Evolutionary conservation across 352 stramenopile genomes (phyloP).

Genomic region (Pythium aphanidermatum): DNA sequence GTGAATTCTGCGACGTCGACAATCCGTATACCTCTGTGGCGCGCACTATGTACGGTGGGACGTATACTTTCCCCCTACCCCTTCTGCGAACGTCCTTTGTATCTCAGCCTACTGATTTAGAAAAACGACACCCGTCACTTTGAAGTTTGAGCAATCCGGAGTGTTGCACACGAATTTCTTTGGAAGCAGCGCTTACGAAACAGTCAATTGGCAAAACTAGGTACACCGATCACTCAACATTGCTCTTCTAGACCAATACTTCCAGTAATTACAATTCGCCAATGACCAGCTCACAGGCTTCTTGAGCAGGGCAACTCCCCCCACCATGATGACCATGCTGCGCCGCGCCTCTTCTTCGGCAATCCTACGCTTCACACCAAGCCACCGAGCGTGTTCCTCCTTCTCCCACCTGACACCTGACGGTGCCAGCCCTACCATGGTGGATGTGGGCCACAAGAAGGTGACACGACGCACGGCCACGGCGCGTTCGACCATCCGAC

Average conservation of each 20-base stretch:
- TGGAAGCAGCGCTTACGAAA: too few species aligned
- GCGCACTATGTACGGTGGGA: too few species aligned
- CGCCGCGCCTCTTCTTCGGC: too few species aligned
- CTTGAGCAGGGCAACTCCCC: not conserved
- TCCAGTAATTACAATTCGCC: too few species aligned
- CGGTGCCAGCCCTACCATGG: conserved; percentile 69
- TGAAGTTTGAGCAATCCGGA: conserved; percentile 3
- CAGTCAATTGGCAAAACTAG: too few species aligned
- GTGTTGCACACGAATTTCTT: not conserved
- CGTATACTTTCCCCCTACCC: conserved; percentile 8
- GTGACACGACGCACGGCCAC: conserved; percentile 77
- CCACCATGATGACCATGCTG: too few species aligned
- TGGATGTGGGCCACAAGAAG: conserved; percentile 87
- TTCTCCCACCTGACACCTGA: conserved; percentile 54
- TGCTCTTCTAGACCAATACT: too few species aligned
- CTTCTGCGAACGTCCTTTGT: conserved; percentile 14
- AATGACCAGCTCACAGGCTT: not conserved
- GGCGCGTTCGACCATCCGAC: conserved; percentile 76
- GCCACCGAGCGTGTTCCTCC: conserved; percentile 1
- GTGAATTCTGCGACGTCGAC: not conserved
- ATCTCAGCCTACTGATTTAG: conserved; percentile 12
- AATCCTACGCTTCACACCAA: too few species aligned
- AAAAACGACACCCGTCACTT: too few species aligned
- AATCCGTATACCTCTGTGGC: conserved; percentile 13
- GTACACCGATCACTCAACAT: too few species aligned